A percentile compares a stretch with the other conserved stretches of the same genome.
phyloP scores from a whole-genome alignment of 192 early-diverging fungal genomes.

The Gonapodya sp. region DNA sequence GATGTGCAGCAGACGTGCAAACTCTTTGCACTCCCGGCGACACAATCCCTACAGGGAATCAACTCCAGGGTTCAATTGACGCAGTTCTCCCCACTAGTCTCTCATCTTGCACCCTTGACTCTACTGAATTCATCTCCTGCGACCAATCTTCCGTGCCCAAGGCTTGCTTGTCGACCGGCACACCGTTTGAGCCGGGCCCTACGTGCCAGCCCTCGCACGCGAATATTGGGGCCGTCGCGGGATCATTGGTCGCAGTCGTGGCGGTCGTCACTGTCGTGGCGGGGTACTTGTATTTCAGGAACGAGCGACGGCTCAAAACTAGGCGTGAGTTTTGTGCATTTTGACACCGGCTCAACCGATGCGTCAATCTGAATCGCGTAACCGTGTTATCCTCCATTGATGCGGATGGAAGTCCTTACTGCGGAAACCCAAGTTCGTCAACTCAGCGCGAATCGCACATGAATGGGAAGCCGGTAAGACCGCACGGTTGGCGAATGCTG shows the following conservation, averaged over 20 bases:
- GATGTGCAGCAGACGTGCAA: background rate
- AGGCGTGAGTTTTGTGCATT: background rate
- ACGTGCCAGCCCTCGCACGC: background rate
- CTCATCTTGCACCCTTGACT: background rate
- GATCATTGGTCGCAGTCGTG: background rate
- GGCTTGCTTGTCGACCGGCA: background rate
- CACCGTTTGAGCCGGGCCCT: background rate
- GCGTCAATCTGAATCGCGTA: background rate
- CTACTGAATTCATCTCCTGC: background rate
- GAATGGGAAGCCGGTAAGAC: background rate
- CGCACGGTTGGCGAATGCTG: background rate
- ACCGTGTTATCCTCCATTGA: background rate
- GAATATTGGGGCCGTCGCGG: background rate
- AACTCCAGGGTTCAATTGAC: background rate
- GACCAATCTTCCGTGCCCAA: background rate
- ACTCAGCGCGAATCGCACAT: background rate
- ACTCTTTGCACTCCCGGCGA: background rate
- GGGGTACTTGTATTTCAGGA: background rate
- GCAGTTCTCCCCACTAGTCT: background rate
- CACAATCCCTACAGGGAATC: background rate
- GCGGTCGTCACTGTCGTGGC: background rate
- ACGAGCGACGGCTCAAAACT: conserved; percentile 1
- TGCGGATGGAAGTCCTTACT: background rate
- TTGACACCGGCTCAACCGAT: too few relatives aligned
- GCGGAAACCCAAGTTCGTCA: background rate